Base-by-base conservation (phyloP, 208 protist genomes). In the Porcisia deanei region DNA sequence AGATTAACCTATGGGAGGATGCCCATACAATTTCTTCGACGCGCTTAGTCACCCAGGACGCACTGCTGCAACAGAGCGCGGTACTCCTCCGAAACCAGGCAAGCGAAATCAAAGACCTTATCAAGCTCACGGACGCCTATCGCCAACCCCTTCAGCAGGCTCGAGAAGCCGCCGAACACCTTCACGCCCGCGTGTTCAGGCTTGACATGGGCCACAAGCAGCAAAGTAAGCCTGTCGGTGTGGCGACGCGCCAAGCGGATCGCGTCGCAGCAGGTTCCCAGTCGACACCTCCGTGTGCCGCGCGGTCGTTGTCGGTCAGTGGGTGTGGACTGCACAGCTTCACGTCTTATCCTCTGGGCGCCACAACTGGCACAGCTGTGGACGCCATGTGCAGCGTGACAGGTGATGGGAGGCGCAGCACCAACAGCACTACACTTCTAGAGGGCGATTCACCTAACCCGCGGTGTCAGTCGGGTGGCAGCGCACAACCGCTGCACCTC, bases 1-100 rank as follows among this genome's bases (percentile, higher is more conserved):
- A 97, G 77, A 79, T 79, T n/a, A 57, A 25, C 16, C 60, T 84
- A 39, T 97, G 94, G 94, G 85, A 96, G 71, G 73, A 82, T 52
- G 86, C 88, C 57, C 89, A 91, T 66, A 60, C 71, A 7, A 80
- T 67, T 3, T 71, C 89, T n/a, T 71, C 53, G 60, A 84, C 84
- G 30, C 77, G 79, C 43, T 34, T 87, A n/a, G 77, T 60, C 12
- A 75, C 73, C 3, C 79, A 86, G 34, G 68, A 83, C 6, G 76
- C 77, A 18, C 68, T 78, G 49, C 67, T 83, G 22, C 73, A 86
- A 58, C 69, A 89, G 41, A 82, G 71, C 53, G 18, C 47, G 30
- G 55, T 73, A 39, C 30, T 85, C 22, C 60, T 91, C 41, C 67
- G 76, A 22, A 73, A 78, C 9, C 77, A 86, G 68, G 63, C 66